A percentile compares a stretch with the other conserved stretches of the same genome.
Evolutionary conservation across 495 filamentous ascomycete species (phyloP).

Genomic region (Xylaria castorea): DNA sequence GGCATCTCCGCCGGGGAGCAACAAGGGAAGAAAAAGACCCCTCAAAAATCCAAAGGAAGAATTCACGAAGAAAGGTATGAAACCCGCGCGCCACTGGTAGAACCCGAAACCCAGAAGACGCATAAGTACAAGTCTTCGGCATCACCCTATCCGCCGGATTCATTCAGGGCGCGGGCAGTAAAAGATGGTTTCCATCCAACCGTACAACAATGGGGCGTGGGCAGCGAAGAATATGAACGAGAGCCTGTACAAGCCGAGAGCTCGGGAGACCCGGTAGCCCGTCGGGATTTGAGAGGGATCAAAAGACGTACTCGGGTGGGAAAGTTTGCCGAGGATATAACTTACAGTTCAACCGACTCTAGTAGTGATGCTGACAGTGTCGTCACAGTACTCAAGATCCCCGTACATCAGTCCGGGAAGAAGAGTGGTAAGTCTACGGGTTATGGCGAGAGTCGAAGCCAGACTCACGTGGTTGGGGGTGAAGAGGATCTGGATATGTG

Average conservation of each 20-base stretch:
- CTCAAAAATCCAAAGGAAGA: neutral
- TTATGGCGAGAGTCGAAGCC: neutral
- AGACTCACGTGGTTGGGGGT: neutral
- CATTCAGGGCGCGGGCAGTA: neutral
- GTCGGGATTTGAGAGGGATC: neutral
- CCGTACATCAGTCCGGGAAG: neutral
- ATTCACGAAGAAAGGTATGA: neutral
- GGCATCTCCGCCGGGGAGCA: neutral
- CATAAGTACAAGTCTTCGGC: neutral
- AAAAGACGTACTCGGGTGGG: neutral
- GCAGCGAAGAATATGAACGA: neutral
- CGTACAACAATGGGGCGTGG: neutral
- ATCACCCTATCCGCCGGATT: neutral
- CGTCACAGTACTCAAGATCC: neutral
- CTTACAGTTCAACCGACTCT: neutral
- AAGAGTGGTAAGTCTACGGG: neutral
- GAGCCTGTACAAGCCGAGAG: neutral
- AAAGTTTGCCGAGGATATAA: neutral
- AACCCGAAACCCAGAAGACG: neutral
- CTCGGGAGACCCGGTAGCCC: neutral
- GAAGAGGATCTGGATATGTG: conserved; percentile 15
- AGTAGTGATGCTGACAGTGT: neutral
- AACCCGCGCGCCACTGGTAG: neutral
- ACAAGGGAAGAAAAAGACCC: neutral
- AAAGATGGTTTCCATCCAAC: neutral